A percentile compares a stretch with the other conserved stretches of the same genome.
phyloP scores from a whole-genome alignment of 805 yeast genomes.

The Yarrowia sp. region DNA sequence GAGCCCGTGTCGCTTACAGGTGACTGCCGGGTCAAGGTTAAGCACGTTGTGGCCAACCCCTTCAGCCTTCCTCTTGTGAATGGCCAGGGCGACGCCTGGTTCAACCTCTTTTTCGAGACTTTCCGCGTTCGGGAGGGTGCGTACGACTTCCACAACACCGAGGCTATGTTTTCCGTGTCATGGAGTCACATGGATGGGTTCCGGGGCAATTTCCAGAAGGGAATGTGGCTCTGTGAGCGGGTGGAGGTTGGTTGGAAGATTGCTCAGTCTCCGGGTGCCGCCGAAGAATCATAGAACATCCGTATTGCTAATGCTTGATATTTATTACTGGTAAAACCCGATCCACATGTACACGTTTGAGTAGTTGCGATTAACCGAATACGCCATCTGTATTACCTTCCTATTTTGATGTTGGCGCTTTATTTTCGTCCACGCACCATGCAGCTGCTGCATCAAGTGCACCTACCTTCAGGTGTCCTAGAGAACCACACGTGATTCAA shows the following conservation, averaged over 20 bases:
- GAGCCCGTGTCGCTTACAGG: not conserved
- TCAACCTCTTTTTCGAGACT: slow-evolving; percentile 47
- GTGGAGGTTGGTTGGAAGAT: slow-evolving; percentile 44
- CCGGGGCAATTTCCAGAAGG: slow-evolving; percentile 56
- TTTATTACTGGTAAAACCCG: not conserved
- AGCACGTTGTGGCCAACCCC: slow-evolving; percentile 9
- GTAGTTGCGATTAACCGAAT: too few species aligned
- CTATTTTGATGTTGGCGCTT: not conserved
- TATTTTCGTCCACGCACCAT: too few species aligned
- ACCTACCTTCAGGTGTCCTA: too few species aligned
- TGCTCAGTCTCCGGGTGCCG: not conserved
- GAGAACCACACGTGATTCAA: too few species aligned
- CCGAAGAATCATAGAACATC: not conserved
- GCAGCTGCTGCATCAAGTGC: too few species aligned
- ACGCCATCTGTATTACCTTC: not conserved
- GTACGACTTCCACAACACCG: not conserved
- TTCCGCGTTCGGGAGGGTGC: slow-evolving; percentile 29
- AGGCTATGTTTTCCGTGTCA: slow-evolving; percentile 30
- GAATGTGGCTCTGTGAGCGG: slow-evolving; percentile 51
- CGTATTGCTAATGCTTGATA: slow-evolving; percentile 3
- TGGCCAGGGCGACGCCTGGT: slow-evolving; percentile 42
- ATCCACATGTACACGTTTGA: too few species aligned
- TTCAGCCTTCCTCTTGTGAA: slow-evolving; percentile 27
- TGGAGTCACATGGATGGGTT: slow-evolving; percentile 67
- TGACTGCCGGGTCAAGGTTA: slow-evolving; percentile 14